phyloP scores from a whole-genome alignment of 2,329 filamentous ascomycete species.

The Colletotrichum simmondsii region DNA sequence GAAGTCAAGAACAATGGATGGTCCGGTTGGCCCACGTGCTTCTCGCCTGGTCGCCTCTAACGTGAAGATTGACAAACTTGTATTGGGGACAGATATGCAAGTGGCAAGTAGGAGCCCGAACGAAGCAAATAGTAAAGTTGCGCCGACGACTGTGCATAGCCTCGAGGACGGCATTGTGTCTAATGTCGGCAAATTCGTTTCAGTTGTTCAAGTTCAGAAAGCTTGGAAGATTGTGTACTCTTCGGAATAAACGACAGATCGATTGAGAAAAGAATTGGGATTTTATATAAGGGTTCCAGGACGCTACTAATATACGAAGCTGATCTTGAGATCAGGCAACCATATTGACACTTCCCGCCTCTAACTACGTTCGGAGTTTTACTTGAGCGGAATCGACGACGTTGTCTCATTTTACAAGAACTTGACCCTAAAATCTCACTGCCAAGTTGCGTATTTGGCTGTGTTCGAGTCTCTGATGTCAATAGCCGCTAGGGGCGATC shows the following conservation, averaged over 20 bases:
- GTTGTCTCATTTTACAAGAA: background rate
- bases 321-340: too few species aligned
- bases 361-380: background rate
- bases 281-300: too few species aligned
- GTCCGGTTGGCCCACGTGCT: too few species aligned
- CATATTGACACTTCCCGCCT: background rate
- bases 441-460: background rate
- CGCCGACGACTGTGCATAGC: background rate
- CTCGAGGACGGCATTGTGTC: background rate
- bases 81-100: background rate
- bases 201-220: accelerated
- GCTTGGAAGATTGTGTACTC: too few species aligned
- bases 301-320: too few species aligned
- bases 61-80: background rate
- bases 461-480: background rate
- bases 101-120: background rate
- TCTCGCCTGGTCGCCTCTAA: background rate
- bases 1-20: background rate
- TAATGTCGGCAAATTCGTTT: too few species aligned
- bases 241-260: too few species aligned
- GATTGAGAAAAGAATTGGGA: too few species aligned
- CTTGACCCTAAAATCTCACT: background rate
- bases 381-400: background rate
- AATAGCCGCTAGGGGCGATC: background rate
- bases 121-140: background rate